These are phyloP conservation scores for Podila verticillata DNA, from an alignment of 192 early-diverging fungal genomes.

Conservation along the genomic window DNA sequence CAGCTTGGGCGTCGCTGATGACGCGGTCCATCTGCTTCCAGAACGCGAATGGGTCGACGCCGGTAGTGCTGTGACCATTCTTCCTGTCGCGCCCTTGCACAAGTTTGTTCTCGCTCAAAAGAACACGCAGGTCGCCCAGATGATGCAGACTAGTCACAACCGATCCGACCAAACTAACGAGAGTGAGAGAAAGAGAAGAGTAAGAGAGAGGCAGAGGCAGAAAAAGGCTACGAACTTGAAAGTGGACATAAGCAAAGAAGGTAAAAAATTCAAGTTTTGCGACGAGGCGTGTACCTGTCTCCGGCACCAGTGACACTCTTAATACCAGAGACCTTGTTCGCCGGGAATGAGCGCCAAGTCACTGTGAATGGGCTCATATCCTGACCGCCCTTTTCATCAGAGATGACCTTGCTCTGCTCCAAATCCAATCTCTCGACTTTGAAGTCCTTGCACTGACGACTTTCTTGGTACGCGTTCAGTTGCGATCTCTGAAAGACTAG, in stretches of 20 bases:
- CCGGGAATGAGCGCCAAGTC: constrained; percentile 45
- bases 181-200: constrained; percentile 21
- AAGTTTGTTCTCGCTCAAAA: no score
- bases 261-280: neutral
- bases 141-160: constrained; percentile 64
- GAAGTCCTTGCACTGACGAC: neutral
- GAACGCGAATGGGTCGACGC: neutral
- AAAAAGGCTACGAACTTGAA: constrained; percentile 5
- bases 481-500: constrained; percentile 40
- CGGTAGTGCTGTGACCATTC: neutral
- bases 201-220: constrained; percentile 26
- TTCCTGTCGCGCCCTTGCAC: neutral
- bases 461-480: neutral
- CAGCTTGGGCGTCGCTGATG: constrained; percentile 36
- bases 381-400: neutral
- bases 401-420: neutral
- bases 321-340: constrained; percentile 21
- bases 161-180: constrained; percentile 75
- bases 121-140: neutral
- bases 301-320: constrained; percentile 82
- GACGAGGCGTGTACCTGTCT: no score
- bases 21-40: constrained; percentile 38
- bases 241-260: no score
- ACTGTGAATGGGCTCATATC: neutral
- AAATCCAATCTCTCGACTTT: neutral